These are phyloP conservation scores for Fulvia fulva DNA, from an alignment of 2,329 filamentous ascomycete species.

Conservation along the genomic window DNA sequence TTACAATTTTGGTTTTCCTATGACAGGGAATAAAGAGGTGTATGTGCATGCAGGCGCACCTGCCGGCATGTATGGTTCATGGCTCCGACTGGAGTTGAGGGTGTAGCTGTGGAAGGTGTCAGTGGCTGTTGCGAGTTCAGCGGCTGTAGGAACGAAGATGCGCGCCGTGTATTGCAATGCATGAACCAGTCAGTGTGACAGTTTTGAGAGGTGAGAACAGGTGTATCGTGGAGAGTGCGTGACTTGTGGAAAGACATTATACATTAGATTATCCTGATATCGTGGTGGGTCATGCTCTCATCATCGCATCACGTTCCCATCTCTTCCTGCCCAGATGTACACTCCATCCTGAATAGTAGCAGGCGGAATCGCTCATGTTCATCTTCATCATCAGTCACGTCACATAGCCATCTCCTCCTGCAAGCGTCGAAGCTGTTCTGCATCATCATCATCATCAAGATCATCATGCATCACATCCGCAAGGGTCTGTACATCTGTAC, in stretches of 20 bases:
- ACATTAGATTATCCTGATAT: background rate
- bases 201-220: background rate
- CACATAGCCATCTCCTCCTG: background rate
- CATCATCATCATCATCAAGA: background rate
- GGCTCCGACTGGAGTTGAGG: background rate
- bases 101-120: background rate
- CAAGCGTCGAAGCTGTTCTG: background rate
- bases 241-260: background rate
- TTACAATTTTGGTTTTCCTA: too few relatives aligned
- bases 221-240: background rate
- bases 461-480: background rate
- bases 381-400: background rate
- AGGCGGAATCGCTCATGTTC: too few relatives aligned
- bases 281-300: background rate
- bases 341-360: too few relatives aligned
- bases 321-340: too few relatives aligned
- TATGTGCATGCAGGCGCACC: background rate
- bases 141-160: background rate
- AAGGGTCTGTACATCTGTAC: background rate
- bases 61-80: background rate
- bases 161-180: background rate
- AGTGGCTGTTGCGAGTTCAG: background rate
- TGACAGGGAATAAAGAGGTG: too few relatives aligned
- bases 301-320: background rate
- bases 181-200: background rate